phyloP scores from a whole-genome alignment of 2,329 filamentous ascomycete genomes.

The Ambrosiella xylebori region DNA sequence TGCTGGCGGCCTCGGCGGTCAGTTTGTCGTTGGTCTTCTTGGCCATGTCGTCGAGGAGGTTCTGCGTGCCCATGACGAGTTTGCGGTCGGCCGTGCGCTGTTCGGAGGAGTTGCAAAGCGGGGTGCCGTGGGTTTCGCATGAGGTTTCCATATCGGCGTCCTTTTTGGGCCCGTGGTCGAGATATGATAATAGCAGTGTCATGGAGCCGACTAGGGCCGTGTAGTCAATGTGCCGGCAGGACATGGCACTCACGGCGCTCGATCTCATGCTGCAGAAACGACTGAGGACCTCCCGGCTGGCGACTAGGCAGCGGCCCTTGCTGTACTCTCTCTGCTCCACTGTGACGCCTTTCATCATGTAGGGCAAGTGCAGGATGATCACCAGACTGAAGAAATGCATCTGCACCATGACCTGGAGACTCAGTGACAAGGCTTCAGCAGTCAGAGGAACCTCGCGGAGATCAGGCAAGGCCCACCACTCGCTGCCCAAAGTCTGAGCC shows the following conservation, averaged over 20 bases:
- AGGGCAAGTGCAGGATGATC: slow-evolving; percentile 36
- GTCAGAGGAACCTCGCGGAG: slow-evolving; percentile 21
- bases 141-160: neutral
- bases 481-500: slow-evolving; percentile 23
- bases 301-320: slow-evolving; percentile 28
- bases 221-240: slow-evolving; percentile 33
- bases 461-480: slow-evolving; percentile 31
- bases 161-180: slow-evolving; percentile 18
- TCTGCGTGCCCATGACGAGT: slow-evolving; percentile 22
- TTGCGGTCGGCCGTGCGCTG: slow-evolving; percentile 22
- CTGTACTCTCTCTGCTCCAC: slow-evolving; percentile 29
- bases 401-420: slow-evolving; percentile 26
- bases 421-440: slow-evolving; percentile 31
- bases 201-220: slow-evolving; percentile 33
- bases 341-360: slow-evolving; percentile 28
- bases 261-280: slow-evolving; percentile 31
- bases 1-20: slow-evolving; percentile 25
- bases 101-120: slow-evolving; percentile 8
- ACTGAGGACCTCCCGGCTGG: slow-evolving; percentile 32
- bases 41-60: slow-evolving; percentile 24
- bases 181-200: slow-evolving; percentile 33
- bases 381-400: slow-evolving; percentile 34
- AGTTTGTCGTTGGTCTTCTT: slow-evolving; percentile 25
- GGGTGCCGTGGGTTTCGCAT: neutral
- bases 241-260: slow-evolving; percentile 23